Evolutionary conservation across 192 early-diverging fungal genomes (phyloP).

Genomic region (Fimicolochytrium jonesii): DNA sequence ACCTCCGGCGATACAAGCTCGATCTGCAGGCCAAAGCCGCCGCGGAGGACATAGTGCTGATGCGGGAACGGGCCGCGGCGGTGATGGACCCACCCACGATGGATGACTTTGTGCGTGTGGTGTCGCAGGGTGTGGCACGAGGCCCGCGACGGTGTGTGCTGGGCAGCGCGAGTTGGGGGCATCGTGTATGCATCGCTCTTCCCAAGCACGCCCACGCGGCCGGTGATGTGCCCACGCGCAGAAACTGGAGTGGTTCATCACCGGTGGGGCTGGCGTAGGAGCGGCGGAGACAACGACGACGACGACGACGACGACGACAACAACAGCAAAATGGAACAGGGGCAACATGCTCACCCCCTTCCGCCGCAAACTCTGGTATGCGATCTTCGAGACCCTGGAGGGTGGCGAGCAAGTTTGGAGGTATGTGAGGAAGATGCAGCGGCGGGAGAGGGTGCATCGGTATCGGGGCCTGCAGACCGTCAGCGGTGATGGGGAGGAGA

Average conservation of each 20-base stretch:
- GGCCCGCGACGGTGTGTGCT: conserved; percentile 10
- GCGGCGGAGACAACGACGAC: too few species aligned
- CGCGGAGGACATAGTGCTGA: conserved; percentile 14
- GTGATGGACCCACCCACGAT: conserved; percentile 3
- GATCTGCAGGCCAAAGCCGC: conserved; percentile 21
- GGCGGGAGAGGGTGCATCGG: background rate
- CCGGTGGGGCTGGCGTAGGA: too few species aligned
- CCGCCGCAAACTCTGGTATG: conserved; percentile 12
- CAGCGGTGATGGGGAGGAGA: background rate
- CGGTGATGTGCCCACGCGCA: too few species aligned
- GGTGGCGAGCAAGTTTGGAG: background rate
- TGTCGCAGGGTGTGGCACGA: conserved; percentile 12
- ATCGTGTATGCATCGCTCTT: too few species aligned
- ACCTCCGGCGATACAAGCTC: conserved; percentile 6
- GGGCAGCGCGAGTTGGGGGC: too few species aligned
- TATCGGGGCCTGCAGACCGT: conserved; percentile 12
- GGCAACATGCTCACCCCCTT: conserved; percentile 23
- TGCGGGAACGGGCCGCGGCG: conserved; percentile 2
- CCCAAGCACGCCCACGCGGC: too few species aligned
- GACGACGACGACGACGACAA: too few species aligned
- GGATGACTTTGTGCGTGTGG: conserved; percentile 4
- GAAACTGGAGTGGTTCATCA: too few species aligned
- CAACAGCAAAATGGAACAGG: conserved; percentile 26
- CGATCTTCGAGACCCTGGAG: conserved; percentile 3
- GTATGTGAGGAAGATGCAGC: background rate